Percentiles rank a stretch among this genome's conserved stretches.
These are phyloP conservation scores for Alternaria sp. DNA, from an alignment of 2,329 filamentous ascomycete genomes.

Conservation along the genomic window DNA sequence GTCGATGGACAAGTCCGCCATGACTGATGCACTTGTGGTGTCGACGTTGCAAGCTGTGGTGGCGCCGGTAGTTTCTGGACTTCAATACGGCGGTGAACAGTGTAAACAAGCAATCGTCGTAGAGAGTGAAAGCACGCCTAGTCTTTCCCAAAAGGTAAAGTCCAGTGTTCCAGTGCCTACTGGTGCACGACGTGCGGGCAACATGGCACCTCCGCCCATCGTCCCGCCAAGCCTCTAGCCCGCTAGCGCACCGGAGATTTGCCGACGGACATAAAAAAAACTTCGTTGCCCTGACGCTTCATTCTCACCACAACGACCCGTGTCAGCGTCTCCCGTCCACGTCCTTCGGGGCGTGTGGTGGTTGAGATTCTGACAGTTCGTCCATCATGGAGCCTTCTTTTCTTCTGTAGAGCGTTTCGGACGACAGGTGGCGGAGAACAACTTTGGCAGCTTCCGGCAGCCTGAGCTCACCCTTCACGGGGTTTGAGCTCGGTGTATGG, in stretches of 20 bases:
- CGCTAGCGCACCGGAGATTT: slow-evolving; percentile 26
- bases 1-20: slow-evolving; percentile 67
- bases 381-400: slow-evolving; percentile 79
- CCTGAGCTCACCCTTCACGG: slow-evolving; percentile 56
- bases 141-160: slow-evolving; percentile 1
- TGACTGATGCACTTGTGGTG: slow-evolving; percentile 24
- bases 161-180: not conserved
- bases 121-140: not conserved
- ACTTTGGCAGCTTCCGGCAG: slow-evolving; percentile 65
- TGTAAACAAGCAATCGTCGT: not conserved
- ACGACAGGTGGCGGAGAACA: slow-evolving; percentile 90
- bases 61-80: not conserved
- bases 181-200: slow-evolving; percentile 12
- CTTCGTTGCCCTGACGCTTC: slow-evolving; percentile 32
- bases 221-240: slow-evolving; percentile 32
- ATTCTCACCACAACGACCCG: slow-evolving; percentile 72
- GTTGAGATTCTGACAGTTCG: slow-evolving; percentile 87
- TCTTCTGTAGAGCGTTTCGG: slow-evolving; percentile 74
- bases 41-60: slow-evolving; percentile 4
- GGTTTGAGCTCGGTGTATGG: slow-evolving; percentile 52
- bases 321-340: slow-evolving; percentile 78
- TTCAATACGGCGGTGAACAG: not conserved
- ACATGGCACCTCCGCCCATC: slow-evolving; percentile 12
- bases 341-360: slow-evolving; percentile 62
- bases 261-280: slow-evolving; percentile 41